Percentiles rank a stretch among this genome's conserved stretches.
phyloP scores from a whole-genome alignment of 129 eudicot genomes.

The Artemisia tridentata region DNA sequence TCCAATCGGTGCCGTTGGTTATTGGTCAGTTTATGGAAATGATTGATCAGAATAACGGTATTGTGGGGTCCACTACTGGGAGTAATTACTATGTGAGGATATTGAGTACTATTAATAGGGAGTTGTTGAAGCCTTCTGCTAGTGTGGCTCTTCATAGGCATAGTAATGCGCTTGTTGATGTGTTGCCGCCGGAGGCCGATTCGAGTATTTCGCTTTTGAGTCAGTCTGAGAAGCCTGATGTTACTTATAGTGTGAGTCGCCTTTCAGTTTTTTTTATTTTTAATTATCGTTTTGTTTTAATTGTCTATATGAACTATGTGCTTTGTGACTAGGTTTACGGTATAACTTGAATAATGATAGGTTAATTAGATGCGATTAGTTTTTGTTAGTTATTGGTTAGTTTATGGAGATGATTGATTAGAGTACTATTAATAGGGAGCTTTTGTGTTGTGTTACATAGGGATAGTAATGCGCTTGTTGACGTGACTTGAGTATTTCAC shows the following conservation, averaged over 20 bases:
- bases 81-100: constrained; percentile 49
- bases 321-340: too few species aligned
- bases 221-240: constrained; percentile 57
- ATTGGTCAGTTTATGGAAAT: constrained; percentile 58
- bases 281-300: neutral
- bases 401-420: too few species aligned
- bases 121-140: constrained; percentile 43
- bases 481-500: constrained; percentile 49
- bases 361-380: too few species aligned
- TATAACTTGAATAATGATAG: too few species aligned
- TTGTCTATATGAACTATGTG: too few species aligned
- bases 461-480: constrained; percentile 51
- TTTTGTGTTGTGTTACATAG: constrained; percentile 45
- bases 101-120: constrained; percentile 38
- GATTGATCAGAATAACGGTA: constrained; percentile 52
- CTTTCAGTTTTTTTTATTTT: neutral
- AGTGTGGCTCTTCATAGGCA: constrained; percentile 50
- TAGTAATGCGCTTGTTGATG: constrained; percentile 52
- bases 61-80: constrained; percentile 52
- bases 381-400: too few species aligned
- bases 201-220: constrained; percentile 53
- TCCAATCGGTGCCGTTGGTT: constrained; percentile 51
- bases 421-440: too few species aligned
- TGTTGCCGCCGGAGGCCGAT: constrained; percentile 52
- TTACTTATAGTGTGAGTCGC: constrained; percentile 39